Conservation (phyloP, 805 yeast genomes). For the Sporopachydermia quercuum region DNA sequence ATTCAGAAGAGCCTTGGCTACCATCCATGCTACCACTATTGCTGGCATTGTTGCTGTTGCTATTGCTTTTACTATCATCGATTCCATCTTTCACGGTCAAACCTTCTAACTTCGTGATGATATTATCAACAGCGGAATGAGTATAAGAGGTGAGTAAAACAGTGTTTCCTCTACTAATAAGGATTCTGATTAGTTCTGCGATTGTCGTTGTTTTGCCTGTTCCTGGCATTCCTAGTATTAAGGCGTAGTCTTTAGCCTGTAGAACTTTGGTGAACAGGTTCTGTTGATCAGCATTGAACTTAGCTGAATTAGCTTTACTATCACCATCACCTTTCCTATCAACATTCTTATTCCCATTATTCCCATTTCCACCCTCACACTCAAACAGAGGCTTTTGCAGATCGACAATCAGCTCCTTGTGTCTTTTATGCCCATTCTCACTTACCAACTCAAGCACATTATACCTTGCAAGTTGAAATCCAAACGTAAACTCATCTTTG, state of each 20-base stretch:
- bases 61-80: too few relatives aligned
- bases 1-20: too few relatives aligned
- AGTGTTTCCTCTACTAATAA: conserved; percentile 46
- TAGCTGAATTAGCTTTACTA: conserved; percentile 7
- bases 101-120: conserved; percentile 51
- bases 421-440: conserved; percentile 27
- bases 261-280: conserved; percentile 53
- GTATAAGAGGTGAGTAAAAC: conserved; percentile 79
- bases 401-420: conserved; percentile 40
- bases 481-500: conserved; percentile 61
- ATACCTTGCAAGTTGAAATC: conserved; percentile 61
- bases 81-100: too few relatives aligned
- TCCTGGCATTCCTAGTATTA: conserved; percentile 95
- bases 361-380: conserved; percentile 9
- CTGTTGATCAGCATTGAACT: conserved; percentile 58
- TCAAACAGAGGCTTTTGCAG: conserved; percentile 29
- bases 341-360: conserved; percentile 13
- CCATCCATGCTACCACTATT: too few relatives aligned
- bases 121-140: conserved; percentile 93
- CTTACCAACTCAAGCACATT: conserved; percentile 60
- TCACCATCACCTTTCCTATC: conserved; percentile 11
- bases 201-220: conserved; percentile 92
- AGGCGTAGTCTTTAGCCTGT: conserved; percentile 55
- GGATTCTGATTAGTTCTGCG: conserved; percentile 48
- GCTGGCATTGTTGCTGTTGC: too few relatives aligned